Percentiles rank a stretch among this genome's conserved stretches.
phyloP scores from a whole-genome alignment of 2,329 filamentous ascomycete genomes.

The Diaporthe ilicicola region DNA sequence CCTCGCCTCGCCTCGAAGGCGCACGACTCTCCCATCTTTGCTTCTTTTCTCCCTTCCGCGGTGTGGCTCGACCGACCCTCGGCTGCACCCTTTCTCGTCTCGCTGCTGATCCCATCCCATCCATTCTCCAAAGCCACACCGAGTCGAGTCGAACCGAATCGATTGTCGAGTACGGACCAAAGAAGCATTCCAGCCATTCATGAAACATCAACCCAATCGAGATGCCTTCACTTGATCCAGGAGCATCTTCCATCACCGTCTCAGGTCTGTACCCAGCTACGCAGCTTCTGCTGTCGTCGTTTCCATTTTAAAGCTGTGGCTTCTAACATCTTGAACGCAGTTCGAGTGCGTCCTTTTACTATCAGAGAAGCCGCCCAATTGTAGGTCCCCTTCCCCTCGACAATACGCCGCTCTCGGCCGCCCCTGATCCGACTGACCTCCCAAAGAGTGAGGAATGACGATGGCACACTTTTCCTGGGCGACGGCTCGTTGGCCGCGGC shows the following conservation, averaged over 20 bases:
- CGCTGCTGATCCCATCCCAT: neutral
- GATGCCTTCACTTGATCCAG: slow-evolving; percentile 51
- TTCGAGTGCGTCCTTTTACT: slow-evolving; percentile 76
- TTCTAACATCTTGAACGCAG: slow-evolving; percentile 49
- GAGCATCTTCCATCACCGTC: slow-evolving; percentile 67
- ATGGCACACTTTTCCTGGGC: slow-evolving; percentile 91
- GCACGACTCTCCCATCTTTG: neutral
- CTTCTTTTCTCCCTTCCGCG: neutral
- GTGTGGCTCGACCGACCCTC: neutral
- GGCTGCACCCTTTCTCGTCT: neutral
- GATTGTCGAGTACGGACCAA: neutral
- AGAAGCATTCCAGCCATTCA: slow-evolving; percentile 20
- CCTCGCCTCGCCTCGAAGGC: neutral
- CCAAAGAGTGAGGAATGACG: slow-evolving; percentile 72
- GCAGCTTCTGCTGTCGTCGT: neutral
- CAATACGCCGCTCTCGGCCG: neutral
- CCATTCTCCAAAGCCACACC: neutral
- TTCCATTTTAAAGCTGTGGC: neutral
- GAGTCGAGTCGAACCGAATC: neutral
- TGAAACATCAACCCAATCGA: slow-evolving; percentile 26
- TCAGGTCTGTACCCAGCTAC: slow-evolving; percentile 57
- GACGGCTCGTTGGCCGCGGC: slow-evolving; percentile 92
- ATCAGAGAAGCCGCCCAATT: slow-evolving; percentile 96
- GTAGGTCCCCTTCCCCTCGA: slow-evolving; percentile 51
- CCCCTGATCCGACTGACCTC: slow-evolving; percentile 14